Evolutionary conservation across 306 rosid genomes (phyloP).

Genomic region (Citrullus mucosospermus): DNA sequence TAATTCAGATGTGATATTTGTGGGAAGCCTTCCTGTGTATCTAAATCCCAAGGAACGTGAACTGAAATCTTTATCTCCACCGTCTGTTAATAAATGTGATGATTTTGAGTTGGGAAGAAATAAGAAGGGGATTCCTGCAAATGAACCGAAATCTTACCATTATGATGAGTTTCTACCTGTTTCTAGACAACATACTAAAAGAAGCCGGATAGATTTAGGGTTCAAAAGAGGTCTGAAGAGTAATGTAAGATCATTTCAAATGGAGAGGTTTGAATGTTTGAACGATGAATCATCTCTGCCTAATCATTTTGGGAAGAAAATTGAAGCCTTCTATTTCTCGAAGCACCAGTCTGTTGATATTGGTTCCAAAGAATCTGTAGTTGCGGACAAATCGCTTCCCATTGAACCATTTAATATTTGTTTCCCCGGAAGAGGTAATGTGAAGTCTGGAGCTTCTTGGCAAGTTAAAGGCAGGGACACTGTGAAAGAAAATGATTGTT

Average conservation of each 20-base stretch:
- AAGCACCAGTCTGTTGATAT: not conserved
- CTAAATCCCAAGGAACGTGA: not conserved
- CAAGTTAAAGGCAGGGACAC: not conserved
- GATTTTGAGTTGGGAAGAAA: not conserved
- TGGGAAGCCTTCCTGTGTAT: slow-evolving; percentile 3
- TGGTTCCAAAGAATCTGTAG: not conserved
- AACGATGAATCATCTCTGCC: slow-evolving; percentile 6
- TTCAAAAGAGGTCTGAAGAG: not conserved
- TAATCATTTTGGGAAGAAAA: slow-evolving; percentile 15
- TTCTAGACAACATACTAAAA: not conserved
- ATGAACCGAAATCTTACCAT: not conserved
- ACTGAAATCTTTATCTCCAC: not conserved
- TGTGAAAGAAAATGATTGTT: not conserved
- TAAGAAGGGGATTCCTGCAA: not conserved
- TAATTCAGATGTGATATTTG: not conserved
- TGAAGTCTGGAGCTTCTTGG: not conserved
- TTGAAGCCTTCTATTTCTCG: not conserved
- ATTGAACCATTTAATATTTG: slow-evolving; percentile 31
- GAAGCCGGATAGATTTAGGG: slow-evolving; percentile 7
- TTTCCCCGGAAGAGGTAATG: not conserved
- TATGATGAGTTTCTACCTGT: not conserved
- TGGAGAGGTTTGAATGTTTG: not conserved
- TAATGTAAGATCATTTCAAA: not conserved
- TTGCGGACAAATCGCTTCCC: not conserved
- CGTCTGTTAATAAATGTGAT: not conserved